Percentiles rank a stretch among this genome's conserved stretches.
These are phyloP conservation scores for Solanum sejunctum DNA, from an alignment of 257 asterid genomes.

Conservation along the genomic window DNA sequence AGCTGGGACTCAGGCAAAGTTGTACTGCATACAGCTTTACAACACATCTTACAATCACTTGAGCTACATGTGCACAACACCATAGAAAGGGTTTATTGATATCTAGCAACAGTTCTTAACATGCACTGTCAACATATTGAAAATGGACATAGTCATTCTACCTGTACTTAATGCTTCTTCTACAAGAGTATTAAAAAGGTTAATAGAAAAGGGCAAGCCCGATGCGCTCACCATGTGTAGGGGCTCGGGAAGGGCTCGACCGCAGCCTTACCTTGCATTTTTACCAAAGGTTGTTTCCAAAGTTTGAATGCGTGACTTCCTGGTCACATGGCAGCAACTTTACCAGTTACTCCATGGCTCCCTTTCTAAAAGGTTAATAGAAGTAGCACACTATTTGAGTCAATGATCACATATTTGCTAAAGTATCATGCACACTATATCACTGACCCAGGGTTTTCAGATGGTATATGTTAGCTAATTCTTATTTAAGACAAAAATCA, in stretches of 20 bases:
- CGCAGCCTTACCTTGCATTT: too few species aligned
- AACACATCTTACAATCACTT: neutral
- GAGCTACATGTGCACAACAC: neutral
- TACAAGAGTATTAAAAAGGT: neutral
- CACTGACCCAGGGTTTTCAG: neutral
- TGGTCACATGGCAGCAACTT: too few species aligned
- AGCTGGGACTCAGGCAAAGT: neutral
- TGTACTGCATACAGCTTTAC: neutral
- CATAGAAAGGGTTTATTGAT: neutral
- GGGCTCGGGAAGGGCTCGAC: too few species aligned
- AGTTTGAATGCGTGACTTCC: too few species aligned
- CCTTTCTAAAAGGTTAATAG: neutral
- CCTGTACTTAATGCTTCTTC: neutral
- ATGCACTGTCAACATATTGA: neutral
- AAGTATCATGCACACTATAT: neutral
- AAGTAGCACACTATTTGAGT: neutral
- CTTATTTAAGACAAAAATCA: neutral
- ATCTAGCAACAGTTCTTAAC: neutral
- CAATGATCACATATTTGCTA: neutral
- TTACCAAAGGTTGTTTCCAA: too few species aligned
- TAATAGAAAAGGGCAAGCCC: neutral
- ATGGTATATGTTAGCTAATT: neutral
- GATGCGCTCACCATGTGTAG: too few species aligned
- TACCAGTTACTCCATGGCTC: too few species aligned
- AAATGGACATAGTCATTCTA: neutral